Evolutionary conservation across 768 basidiomycete species (phyloP).

Genomic region (Holtermanniella nyarrowii): DNA sequence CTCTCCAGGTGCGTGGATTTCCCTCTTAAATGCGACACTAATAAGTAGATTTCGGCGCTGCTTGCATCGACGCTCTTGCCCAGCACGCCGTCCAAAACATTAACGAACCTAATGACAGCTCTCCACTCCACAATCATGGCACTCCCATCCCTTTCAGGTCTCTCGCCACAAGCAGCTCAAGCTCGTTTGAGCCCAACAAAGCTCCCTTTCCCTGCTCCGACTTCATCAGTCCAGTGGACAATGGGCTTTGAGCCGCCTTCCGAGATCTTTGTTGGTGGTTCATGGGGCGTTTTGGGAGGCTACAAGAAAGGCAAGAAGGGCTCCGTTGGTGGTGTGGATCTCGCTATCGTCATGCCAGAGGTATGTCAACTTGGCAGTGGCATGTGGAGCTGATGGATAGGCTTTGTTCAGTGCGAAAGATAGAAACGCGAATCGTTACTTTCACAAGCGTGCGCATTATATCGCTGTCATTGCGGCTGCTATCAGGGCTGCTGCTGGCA

Average conservation of each 20-base stretch:
- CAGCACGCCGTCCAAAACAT: slow-evolving; percentile 35
- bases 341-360: slow-evolving; percentile 77
- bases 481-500: slow-evolving; percentile 37
- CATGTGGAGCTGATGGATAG: slow-evolving; percentile 15
- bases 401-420: slow-evolving; percentile 90
- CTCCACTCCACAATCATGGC: slow-evolving; percentile 58
- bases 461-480: slow-evolving; percentile 65
- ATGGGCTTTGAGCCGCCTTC: slow-evolving; percentile 67
- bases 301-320: slow-evolving; percentile 61
- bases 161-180: slow-evolving; percentile 57
- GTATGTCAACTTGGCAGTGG: slow-evolving; percentile 49
- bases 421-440: slow-evolving; percentile 75
- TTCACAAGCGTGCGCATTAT: slow-evolving; percentile 85
- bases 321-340: slow-evolving; percentile 57
- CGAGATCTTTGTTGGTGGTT: slow-evolving; percentile 69
- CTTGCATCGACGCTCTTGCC: slow-evolving; percentile 30
- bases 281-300: slow-evolving; percentile 69
- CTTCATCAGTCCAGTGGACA: slow-evolving; percentile 62
- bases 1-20: slow-evolving; percentile 61
- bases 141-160: slow-evolving; percentile 51
- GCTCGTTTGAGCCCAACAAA: slow-evolving; percentile 44
- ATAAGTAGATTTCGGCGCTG: slow-evolving; percentile 12
- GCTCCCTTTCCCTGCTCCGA: slow-evolving; percentile 57
- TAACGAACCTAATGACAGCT: slow-evolving; percentile 56
- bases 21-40: slow-evolving; percentile 1